These are phyloP conservation scores for Cornus suecica DNA, from an alignment of 148 eudicot species.

Conservation along the genomic window DNA sequence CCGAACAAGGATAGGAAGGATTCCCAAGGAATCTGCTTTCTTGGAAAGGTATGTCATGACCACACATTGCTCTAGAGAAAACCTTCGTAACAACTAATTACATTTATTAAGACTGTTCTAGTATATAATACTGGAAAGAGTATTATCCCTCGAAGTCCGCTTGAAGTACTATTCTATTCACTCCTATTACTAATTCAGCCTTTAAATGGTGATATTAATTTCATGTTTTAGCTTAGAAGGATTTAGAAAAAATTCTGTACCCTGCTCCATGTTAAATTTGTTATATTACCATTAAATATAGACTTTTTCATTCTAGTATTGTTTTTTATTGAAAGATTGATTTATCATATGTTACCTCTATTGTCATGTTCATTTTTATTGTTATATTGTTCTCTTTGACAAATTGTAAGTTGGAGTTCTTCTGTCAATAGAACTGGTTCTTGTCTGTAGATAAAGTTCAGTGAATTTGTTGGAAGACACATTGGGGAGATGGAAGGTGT, in stretches of 20 bases:
- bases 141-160: neutral
- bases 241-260: neutral
- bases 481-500: constrained; percentile 94
- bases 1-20: constrained; percentile 95
- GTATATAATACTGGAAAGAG: neutral
- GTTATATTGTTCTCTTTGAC: neutral
- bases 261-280: neutral
- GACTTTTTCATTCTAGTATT: neutral
- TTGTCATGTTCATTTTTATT: neutral
- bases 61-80: neutral
- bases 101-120: neutral
- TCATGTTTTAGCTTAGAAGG: neutral
- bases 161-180: neutral
- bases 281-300: no score
- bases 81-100: neutral
- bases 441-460: constrained; percentile 69
- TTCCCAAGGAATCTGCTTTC: constrained; percentile 99
- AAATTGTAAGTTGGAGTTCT: constrained; percentile 8
- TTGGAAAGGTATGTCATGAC: constrained; percentile 71
- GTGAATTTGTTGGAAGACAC: constrained; percentile 94
- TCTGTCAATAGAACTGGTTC: constrained; percentile 3
- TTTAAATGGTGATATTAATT: neutral
- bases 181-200: neutral
- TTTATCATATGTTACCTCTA: neutral
- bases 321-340: neutral